Percentiles rank a stretch among this genome's conserved stretches.
These are phyloP conservation scores for Leptomonas seymouri DNA, from an alignment of 208 protist genomes.

Conservation along the genomic window DNA sequence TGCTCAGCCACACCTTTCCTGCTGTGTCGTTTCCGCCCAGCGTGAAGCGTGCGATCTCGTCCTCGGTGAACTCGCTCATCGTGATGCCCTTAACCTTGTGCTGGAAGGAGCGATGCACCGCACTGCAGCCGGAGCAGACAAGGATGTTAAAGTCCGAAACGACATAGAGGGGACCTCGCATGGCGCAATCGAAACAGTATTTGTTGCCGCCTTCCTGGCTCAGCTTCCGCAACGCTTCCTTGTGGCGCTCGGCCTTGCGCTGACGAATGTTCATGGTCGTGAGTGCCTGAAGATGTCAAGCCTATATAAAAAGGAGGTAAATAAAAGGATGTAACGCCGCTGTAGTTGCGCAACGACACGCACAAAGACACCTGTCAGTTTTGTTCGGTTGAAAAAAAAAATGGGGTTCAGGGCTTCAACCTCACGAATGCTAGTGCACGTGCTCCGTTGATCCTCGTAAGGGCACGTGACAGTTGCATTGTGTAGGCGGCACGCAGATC, in stretches of 20 bases:
- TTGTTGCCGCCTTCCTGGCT: constrained; percentile 66
- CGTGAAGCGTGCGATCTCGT: constrained; percentile 58
- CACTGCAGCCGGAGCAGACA: constrained; percentile 84
- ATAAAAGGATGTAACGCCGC: no score
- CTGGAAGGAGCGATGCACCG: constrained; percentile 80
- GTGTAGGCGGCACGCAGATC: no score
- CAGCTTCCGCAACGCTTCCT: constrained; percentile 65
- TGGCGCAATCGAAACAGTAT: constrained; percentile 72
- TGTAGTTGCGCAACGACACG: no score
- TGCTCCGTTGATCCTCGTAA: no score
- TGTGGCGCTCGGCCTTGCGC: constrained; percentile 60
- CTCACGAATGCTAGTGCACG: no score
- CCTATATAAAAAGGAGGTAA: constrained; percentile 6
- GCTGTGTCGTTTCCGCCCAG: constrained; percentile 75
- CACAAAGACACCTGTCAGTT: no score
- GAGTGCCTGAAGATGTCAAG: background rate
- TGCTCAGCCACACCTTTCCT: constrained; percentile 56
- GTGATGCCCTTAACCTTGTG: constrained; percentile 91
- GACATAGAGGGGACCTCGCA: constrained; percentile 78
- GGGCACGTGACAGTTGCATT: no score
- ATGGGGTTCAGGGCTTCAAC: no score
- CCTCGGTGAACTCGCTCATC: constrained; percentile 81
- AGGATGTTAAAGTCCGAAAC: constrained; percentile 74
- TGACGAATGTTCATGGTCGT: constrained; percentile 61
- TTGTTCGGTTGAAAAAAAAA: no score